Evolutionary conservation across 2,329 filamentous ascomycete species (phyloP).

Genomic region (Penicillium sp.): DNA sequence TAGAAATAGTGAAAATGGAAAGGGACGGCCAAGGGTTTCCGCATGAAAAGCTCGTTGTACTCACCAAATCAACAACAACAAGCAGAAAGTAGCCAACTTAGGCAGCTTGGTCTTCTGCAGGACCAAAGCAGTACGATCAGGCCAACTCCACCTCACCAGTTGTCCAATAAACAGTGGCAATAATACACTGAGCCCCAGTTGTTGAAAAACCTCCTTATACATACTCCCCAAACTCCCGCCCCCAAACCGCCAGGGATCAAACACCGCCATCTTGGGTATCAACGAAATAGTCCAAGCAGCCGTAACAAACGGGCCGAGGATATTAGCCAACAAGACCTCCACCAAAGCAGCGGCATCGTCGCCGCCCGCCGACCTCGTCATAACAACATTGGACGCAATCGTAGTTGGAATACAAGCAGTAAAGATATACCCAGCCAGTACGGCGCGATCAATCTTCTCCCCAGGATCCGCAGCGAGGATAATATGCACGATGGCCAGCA

Average conservation of each 20-base stretch:
- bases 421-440: conserved; percentile 67
- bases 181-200: conserved; percentile 66
- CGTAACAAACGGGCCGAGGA: conserved; percentile 65
- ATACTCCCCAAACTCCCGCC: conserved; percentile 57
- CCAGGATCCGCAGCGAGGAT: conserved; percentile 49
- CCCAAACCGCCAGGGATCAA: conserved; percentile 44
- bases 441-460: conserved; percentile 56
- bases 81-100: conserved; percentile 46
- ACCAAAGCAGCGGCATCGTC: conserved; percentile 65
- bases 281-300: conserved; percentile 60
- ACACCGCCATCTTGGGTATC: conserved; percentile 46
- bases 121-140: conserved; percentile 39
- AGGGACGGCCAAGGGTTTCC: not conserved
- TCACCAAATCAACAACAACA: conserved; percentile 58
- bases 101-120: conserved; percentile 54
- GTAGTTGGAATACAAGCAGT: conserved; percentile 69
- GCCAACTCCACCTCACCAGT: conserved; percentile 55
- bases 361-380: conserved; percentile 67
- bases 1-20: not conserved
- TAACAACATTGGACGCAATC: conserved; percentile 70
- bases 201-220: conserved; percentile 65
- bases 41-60: conserved; percentile 3
- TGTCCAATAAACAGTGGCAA: conserved; percentile 64
- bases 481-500: conserved; percentile 56
- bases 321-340: conserved; percentile 68